Evolutionary conservation across 2,329 filamentous ascomycete genomes (phyloP), one percentile per base, ranked within the genome.

Genomic region (Cladosporium colombiae): DNA sequence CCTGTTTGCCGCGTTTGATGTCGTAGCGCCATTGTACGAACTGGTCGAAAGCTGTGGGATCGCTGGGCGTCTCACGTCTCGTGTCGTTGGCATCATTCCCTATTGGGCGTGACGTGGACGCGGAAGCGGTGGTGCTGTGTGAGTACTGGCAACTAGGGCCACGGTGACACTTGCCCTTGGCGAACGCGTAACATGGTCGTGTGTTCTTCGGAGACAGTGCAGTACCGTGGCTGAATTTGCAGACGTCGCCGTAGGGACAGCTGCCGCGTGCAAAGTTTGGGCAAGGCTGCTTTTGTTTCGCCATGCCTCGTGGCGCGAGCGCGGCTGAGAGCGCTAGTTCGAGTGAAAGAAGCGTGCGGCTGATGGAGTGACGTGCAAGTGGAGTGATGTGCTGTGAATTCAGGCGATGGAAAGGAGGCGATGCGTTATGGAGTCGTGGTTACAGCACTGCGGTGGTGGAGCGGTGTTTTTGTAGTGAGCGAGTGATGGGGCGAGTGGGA

Each of bases 211-310:
- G 14, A 11, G 14, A 8, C 8, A 7, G 11, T 14, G 37, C 11
- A 31, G 7, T 4, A 31, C 68, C 65, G 59, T 72, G 71, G 2
- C 64, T 67, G 50, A 64, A 69, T 4, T n/a, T 60, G 58, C 68
- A 69, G 4, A 21, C 49, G 18, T 52, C 35, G 33, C 70, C 69
- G 27, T 53, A 59, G n/a, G 16, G 64, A 52, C 70, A 71, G 23
- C 18, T 37, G 25, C 66, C 65, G 6, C 40, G 27, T 62, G 64
- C 64, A 52, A 68, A 69, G 44, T 60, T 53, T 21, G 27, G 44
- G 40, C 69, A 70, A 27, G 64, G 64, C 50, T 27, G 1, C 7
- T 59, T 46, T 1, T 18, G 33, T 16, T 46, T 59, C 33, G 56
- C 56, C 56, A 59, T 59, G 8, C 8, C 31, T 53, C 25, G 3